Conservation (phyloP, 1,284 basidiomycete genomes). For the Rhodotorula sp. region DNA sequence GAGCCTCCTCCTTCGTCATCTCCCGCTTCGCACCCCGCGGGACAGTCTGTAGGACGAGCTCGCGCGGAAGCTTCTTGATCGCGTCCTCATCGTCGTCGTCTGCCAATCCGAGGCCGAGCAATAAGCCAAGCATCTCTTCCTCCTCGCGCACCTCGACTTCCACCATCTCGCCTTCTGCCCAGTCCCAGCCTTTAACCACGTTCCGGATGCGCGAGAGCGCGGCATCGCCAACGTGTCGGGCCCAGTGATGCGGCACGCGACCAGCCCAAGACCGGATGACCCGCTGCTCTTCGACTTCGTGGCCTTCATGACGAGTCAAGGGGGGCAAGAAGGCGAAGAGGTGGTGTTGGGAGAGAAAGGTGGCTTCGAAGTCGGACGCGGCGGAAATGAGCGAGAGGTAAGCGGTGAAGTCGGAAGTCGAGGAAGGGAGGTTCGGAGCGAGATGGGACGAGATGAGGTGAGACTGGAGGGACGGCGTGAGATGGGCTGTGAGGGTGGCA, state of each 20-base stretch:
- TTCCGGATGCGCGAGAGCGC: slow-evolving; percentile 27
- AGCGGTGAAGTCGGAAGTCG: slow-evolving; percentile 9
- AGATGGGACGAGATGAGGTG: slow-evolving; percentile 36
- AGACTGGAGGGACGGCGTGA: slow-evolving; percentile 35
- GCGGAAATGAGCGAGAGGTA: slow-evolving; percentile 22
- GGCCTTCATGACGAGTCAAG: neutral
- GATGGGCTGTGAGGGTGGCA: slow-evolving; percentile 23
- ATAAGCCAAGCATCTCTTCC: slow-evolving; percentile 29
- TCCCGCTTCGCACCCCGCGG: slow-evolving; percentile 29
- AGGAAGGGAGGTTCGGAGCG: slow-evolving; percentile 26
- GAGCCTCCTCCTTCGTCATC: slow-evolving; percentile 31
- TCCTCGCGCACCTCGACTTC: slow-evolving; percentile 33
- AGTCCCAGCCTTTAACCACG: slow-evolving; percentile 25
- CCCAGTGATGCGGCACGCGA: slow-evolving; percentile 32
- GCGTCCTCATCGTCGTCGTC: slow-evolving; percentile 1
- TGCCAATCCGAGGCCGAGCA: slow-evolving; percentile 24
- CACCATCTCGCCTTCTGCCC: slow-evolving; percentile 28
- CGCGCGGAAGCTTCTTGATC: neutral
- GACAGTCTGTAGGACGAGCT: slow-evolving; percentile 23
- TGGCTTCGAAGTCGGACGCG: slow-evolving; percentile 23
- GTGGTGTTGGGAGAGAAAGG: slow-evolving; percentile 16
- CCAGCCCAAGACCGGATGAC: slow-evolving; percentile 31
- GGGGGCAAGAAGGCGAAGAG: slow-evolving; percentile 36
- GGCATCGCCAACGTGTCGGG: slow-evolving; percentile 22
- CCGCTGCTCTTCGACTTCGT: slow-evolving; percentile 28